These are phyloP conservation scores for Apiotrichum akiyoshidainum DNA, from an alignment of 1,284 basidiomycete genomes.

Conservation along the genomic window DNA sequence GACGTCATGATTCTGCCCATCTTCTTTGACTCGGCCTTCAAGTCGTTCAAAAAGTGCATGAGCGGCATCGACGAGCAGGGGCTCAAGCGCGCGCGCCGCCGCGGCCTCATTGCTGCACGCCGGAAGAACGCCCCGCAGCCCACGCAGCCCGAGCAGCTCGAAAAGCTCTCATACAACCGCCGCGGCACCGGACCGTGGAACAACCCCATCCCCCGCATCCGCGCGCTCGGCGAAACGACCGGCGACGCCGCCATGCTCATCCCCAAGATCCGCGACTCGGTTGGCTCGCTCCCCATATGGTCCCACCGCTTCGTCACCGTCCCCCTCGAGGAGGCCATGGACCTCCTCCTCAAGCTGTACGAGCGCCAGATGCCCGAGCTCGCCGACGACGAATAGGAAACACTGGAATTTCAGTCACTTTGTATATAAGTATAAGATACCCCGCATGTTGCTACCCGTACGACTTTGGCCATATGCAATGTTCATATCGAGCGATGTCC, in stretches of 20 bases:
- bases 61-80: conserved; percentile 39
- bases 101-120: conserved; percentile 19
- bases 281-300: conserved; percentile 76
- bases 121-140: not conserved
- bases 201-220: conserved; percentile 59
- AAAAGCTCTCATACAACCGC: conserved; percentile 15
- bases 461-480: conserved; percentile 2
- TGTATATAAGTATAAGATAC: conserved; percentile 4
- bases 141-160: not conserved
- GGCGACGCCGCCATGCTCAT: conserved; percentile 72
- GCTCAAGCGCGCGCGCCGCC: conserved; percentile 30
- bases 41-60: conserved; percentile 36
- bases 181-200: conserved; percentile 22
- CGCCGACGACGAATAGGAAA: not conserved
- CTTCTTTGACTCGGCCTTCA: conserved; percentile 39
- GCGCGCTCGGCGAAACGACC: conserved; percentile 79
- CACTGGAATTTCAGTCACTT: not conserved
- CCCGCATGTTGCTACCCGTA: conserved; percentile 13
- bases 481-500: conserved; percentile 5
- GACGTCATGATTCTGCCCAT: conserved; percentile 43
- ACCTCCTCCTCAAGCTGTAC: conserved; percentile 71
- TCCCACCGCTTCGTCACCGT: conserved; percentile 80
- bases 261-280: conserved; percentile 71
- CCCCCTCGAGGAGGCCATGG: conserved; percentile 81
- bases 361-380: conserved; percentile 62